phyloP scores from a whole-genome alignment of 2,329 filamentous ascomycete genomes.

The Colletotrichum eremochloae region DNA sequence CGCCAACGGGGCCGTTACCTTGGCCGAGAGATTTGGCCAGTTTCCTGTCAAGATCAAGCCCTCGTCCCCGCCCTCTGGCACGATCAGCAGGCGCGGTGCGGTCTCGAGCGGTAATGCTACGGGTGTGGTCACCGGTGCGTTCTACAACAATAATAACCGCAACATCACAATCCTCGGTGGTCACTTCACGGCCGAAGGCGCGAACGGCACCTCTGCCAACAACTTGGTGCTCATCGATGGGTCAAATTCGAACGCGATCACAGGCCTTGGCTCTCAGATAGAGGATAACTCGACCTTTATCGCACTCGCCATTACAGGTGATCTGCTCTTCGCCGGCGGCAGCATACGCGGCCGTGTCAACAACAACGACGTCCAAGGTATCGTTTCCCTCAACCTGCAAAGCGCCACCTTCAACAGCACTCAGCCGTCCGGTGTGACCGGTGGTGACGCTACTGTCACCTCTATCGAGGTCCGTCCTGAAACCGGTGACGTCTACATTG shows the following conservation, averaged over 20 bases:
- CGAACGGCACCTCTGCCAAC: conserved; percentile 77
- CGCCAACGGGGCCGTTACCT: conserved; percentile 78
- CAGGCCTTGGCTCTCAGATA: conserved; percentile 76
- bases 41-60: conserved; percentile 70
- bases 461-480: conserved; percentile 80
- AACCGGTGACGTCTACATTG: conserved; percentile 84
- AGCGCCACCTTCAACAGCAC: conserved; percentile 69
- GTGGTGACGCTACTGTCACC: conserved; percentile 79
- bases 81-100: conserved; percentile 62
- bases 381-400: conserved; percentile 84
- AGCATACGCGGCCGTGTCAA: conserved; percentile 79
- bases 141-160: conserved; percentile 76
- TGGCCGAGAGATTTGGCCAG: conserved; percentile 67
- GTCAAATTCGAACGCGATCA: conserved; percentile 73
- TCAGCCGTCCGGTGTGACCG: conserved; percentile 82
- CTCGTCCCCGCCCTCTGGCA: conserved; percentile 50
- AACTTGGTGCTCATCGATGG: conserved; percentile 89
- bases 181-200: conserved; percentile 80
- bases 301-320: conserved; percentile 75
- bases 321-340: conserved; percentile 86
- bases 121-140: conserved; percentile 83
- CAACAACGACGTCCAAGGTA: conserved; percentile 74
- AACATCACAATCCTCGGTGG: conserved; percentile 93
- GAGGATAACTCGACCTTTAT: conserved; percentile 81
- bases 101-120: conserved; percentile 59